phyloP scores from a whole-genome alignment of 345 rosid species.

The Eucalyptus regnans region DNA sequence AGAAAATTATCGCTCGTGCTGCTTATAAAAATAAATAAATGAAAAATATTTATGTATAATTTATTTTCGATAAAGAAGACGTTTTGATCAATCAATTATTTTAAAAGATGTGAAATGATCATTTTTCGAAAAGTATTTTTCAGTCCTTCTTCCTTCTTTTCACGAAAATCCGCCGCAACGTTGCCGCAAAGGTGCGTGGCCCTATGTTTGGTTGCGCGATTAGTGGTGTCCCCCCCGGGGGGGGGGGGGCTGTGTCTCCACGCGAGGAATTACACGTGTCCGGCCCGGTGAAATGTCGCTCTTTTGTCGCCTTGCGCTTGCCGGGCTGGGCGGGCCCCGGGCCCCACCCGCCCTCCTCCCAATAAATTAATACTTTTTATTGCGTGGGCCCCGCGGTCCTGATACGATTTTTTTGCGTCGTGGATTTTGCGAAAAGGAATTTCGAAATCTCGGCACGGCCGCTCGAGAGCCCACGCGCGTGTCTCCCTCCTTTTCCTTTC shows the following conservation, averaged over 20 bases:
- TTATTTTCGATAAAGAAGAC: too few relatives aligned
- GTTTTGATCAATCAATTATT: too few relatives aligned
- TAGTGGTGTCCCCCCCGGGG: neutral
- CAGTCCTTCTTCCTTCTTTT: neutral
- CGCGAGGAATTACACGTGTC: neutral
- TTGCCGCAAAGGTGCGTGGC: neutral
- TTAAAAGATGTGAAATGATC: too few relatives aligned
- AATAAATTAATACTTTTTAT: neutral
- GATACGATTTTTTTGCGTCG: neutral
- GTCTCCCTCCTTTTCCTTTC: neutral
- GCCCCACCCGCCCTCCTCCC: neutral
- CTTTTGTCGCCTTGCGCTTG: neutral
- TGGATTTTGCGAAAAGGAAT: neutral
- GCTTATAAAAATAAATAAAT: too few relatives aligned
- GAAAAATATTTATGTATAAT: too few relatives aligned
- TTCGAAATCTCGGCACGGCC: neutral
- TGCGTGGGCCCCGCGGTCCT: neutral
- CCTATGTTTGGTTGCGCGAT: neutral
- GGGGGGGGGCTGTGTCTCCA: neutral
- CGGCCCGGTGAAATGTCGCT: neutral
- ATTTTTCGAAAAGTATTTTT: too few relatives aligned
- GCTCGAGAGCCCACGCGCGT: neutral
- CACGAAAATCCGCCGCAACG: neutral
- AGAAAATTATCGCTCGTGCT: accelerated
- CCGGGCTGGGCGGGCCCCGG: neutral